phyloP scores from a whole-genome alignment of 1,284 basidiomycete species.

The Meripilus lineatus region DNA sequence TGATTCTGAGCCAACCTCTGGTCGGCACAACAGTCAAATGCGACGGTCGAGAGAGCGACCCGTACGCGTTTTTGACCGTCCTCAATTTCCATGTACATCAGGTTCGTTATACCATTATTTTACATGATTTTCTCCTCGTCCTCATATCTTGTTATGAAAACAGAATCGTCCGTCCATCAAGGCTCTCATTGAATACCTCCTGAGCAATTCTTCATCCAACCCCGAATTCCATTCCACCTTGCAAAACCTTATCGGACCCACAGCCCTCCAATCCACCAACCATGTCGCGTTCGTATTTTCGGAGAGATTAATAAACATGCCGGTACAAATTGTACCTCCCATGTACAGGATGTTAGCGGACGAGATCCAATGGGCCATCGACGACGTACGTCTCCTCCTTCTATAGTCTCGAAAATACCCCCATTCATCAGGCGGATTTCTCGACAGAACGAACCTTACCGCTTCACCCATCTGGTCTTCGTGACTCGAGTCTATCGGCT shows the following conservation, averaged over 20 bases:
- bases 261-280: constrained; percentile 27
- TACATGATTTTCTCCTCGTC: background rate
- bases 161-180: constrained; percentile 70
- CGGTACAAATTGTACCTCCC: constrained; percentile 83
- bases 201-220: constrained; percentile 34
- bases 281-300: constrained; percentile 81
- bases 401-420: constrained; percentile 1
- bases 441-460: constrained; percentile 59
- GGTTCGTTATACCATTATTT: constrained; percentile 34
- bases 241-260: constrained; percentile 44
- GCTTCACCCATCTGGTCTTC: constrained; percentile 68
- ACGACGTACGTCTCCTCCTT: constrained; percentile 43
- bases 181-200: constrained; percentile 62
- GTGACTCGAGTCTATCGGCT: constrained; percentile 73
- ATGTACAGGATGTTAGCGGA: constrained; percentile 85
- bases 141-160: background rate
- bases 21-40: constrained; percentile 92
- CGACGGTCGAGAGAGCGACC: constrained; percentile 85
- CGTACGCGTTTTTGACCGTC: constrained; percentile 80
- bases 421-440: background rate
- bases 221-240: constrained; percentile 47
- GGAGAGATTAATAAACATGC: constrained; percentile 90
- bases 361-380: constrained; percentile 69
- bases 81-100: constrained; percentile 77
- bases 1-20: constrained; percentile 68